A percentile compares a stretch with the other conserved stretches of the same genome.
phyloP scores from a whole-genome alignment of 192 early-diverging fungal species.

The Umbelopsis vinacea region DNA sequence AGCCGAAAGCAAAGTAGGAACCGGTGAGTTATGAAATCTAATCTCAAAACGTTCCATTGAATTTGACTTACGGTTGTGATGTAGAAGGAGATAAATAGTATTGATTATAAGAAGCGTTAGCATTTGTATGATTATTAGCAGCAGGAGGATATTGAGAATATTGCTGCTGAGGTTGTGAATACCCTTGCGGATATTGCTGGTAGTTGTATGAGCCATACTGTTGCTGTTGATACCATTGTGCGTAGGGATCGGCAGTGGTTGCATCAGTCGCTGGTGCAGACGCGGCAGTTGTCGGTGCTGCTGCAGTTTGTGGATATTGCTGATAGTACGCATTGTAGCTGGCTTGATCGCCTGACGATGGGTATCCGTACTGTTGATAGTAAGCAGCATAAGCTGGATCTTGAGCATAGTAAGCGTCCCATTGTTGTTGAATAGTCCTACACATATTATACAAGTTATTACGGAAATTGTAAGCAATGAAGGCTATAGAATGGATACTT shows the following conservation, averaged over 20 bases:
- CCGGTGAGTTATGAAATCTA: too few species aligned
- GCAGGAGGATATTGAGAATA: slow-evolving; percentile 7
- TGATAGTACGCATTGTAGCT: slow-evolving; percentile 20
- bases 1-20: neutral
- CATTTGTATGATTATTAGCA: slow-evolving; percentile 5
- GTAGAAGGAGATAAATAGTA: too few species aligned
- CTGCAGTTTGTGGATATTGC: slow-evolving; percentile 15
- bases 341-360: neutral
- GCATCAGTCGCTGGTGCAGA: neutral
- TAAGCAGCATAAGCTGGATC: slow-evolving; percentile 26
- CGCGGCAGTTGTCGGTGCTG: neutral
- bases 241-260: neutral
- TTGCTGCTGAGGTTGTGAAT: neutral
- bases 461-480: neutral
- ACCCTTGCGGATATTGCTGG: slow-evolving; percentile 1
- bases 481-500: neutral
- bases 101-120: neutral
- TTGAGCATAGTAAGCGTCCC: slow-evolving; percentile 19
- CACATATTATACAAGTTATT: neutral
- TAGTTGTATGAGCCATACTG: slow-evolving; percentile 11
- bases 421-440: slow-evolving; percentile 9
- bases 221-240: slow-evolving; percentile 17
- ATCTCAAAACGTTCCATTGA: neutral
- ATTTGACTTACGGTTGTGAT: neutral
- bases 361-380: slow-evolving; percentile 16